phyloP scores from a whole-genome alignment of 1,139 yeast species.

The Magnusiomyces paraingens region DNA sequence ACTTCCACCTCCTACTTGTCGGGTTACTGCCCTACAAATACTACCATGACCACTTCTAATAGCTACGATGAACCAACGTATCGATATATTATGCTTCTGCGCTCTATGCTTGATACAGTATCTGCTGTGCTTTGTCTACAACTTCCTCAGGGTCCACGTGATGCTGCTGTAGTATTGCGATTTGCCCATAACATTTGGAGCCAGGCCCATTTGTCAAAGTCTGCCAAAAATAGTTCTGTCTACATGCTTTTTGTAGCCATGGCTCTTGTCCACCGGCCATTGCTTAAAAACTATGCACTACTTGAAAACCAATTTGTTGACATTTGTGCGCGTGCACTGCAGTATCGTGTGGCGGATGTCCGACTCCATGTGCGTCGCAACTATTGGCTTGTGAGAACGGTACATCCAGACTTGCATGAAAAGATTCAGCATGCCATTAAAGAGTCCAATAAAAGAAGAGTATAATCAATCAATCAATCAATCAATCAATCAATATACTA shows the following conservation, averaged over 20 bases:
- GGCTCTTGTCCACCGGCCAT: neutral
- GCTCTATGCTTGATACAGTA: slow-evolving; percentile 6
- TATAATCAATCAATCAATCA: too few relatives aligned
- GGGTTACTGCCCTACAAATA: too few relatives aligned
- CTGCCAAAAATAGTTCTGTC: slow-evolving; percentile 6
- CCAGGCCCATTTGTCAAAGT: slow-evolving; percentile 7
- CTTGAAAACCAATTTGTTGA: slow-evolving; percentile 2
- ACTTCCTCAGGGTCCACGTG: slow-evolving; percentile 3
- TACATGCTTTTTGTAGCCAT: slow-evolving; percentile 6
- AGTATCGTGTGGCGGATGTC: slow-evolving; percentile 8
- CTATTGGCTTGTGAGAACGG: slow-evolving; percentile 6
- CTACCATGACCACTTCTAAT: too few relatives aligned
- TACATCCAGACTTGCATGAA: slow-evolving; percentile 6
- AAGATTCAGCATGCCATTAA: slow-evolving; percentile 5
- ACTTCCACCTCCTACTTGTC: too few relatives aligned
- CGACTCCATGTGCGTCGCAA: slow-evolving; percentile 7
- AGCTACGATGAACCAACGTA: slow-evolving; percentile 9
- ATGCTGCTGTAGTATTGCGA: neutral
- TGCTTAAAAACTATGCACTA: neutral
- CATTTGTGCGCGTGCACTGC: slow-evolving; percentile 6
- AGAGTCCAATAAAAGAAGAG: neutral
- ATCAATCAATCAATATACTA: neutral
- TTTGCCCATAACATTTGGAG: slow-evolving; percentile 2
- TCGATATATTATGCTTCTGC: slow-evolving; percentile 7
- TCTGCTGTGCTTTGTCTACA: slow-evolving; percentile 2